Conservation (phyloP, 1,139 yeast genomes). For the Blastobotrys elegans region DNA sequence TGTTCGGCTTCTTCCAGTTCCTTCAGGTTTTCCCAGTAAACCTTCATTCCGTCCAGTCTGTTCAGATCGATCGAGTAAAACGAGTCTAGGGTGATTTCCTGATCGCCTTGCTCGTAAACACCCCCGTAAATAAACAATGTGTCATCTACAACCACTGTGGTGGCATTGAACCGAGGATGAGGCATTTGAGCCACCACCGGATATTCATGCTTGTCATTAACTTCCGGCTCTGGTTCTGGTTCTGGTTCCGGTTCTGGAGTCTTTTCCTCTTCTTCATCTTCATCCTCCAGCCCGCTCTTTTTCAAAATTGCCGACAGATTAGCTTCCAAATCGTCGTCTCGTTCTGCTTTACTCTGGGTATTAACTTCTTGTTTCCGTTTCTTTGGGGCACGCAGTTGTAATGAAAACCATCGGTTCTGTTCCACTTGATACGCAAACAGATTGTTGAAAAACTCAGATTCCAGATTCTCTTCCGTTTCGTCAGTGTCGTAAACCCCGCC, state of each 20-base stretch:
- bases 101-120: conserved; percentile 81
- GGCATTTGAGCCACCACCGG: conserved; percentile 61
- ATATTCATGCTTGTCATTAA: conserved; percentile 44
- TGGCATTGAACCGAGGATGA: conserved; percentile 83
- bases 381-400: conserved; percentile 61
- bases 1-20: conserved; percentile 56
- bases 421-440: conserved; percentile 80
- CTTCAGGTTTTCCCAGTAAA: conserved; percentile 80
- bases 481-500: conserved; percentile 96
- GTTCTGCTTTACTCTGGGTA: conserved; percentile 30
- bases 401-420: conserved; percentile 81
- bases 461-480: conserved; percentile 89
- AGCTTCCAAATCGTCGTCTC: conserved; percentile 81
- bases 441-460: conserved; percentile 77
- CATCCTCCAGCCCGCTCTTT: conserved; percentile 57
- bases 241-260: conserved; percentile 24
- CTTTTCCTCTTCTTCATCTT: conserved; percentile 26
- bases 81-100: conserved; percentile 77
- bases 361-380: conserved; percentile 38
- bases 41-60: conserved; percentile 80
- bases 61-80: conserved; percentile 83
- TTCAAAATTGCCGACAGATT: conserved; percentile 70
- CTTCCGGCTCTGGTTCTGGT: conserved; percentile 35
- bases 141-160: conserved; percentile 84
- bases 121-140: conserved; percentile 87